A percentile compares a stretch with the other conserved stretches of the same genome.
These are phyloP conservation scores for Coemansia sp. DNA, from an alignment of 192 early-diverging fungal species.

Conservation along the genomic window DNA sequence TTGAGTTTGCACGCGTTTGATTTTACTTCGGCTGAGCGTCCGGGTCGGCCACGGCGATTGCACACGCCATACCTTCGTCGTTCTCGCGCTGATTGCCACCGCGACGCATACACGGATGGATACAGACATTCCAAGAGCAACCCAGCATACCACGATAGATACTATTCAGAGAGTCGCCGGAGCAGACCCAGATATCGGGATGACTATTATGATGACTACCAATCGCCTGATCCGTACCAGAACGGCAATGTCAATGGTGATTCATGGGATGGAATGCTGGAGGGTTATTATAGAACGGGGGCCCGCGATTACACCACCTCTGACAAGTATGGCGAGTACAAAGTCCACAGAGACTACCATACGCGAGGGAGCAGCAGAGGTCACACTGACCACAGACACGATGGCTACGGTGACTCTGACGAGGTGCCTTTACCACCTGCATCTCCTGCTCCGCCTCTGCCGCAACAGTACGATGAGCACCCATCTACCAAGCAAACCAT, in stretches of 20 bases:
- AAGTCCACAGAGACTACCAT: background rate
- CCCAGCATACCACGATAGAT: background rate
- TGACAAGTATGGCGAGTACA: conserved; percentile 2
- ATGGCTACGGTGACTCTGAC: background rate
- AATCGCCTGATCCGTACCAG: background rate
- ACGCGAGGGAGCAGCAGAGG: background rate
- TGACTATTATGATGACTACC: background rate
- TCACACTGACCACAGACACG: background rate
- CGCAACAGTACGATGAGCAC: background rate
- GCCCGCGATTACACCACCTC: background rate
- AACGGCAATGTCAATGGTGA: background rate
- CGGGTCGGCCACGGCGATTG: conserved; percentile 21
- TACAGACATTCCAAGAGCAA: background rate
- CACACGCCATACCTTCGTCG: conserved; percentile 2
- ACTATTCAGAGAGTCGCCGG: background rate
- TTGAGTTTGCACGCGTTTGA: conserved; percentile 38
- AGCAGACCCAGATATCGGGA: background rate
- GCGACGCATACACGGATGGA: background rate
- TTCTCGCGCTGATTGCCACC: background rate
- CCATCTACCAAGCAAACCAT: background rate
- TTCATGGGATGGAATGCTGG: conserved; percentile 25
- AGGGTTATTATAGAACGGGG: conserved; percentile 20
- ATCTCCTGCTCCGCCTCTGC: background rate
- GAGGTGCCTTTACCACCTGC: background rate
- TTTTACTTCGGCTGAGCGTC: conserved; percentile 15